Percentiles rank a stretch among this genome's conserved stretches.
Evolutionary conservation across 1,139 yeast genomes (phyloP).

Genomic region (Suhomyces maxii): DNA sequence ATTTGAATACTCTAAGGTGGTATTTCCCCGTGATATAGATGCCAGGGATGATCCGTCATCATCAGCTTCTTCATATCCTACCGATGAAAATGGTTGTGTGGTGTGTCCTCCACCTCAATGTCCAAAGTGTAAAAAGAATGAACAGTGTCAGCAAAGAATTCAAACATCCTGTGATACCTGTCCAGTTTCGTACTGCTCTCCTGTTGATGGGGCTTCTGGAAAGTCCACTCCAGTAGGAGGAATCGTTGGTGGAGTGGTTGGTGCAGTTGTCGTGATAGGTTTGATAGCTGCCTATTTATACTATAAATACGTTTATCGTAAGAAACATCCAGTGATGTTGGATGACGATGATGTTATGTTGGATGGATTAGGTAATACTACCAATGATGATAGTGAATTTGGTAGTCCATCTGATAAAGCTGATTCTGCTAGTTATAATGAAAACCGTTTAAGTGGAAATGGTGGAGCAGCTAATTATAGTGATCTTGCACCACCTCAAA

Average conservation of each 20-base stretch:
- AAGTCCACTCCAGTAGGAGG: constrained; percentile 45
- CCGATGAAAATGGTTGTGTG: constrained; percentile 44
- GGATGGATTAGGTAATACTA: constrained; percentile 10
- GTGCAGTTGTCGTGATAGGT: constrained; percentile 42
- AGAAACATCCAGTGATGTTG: constrained; percentile 18
- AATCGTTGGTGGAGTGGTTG: constrained; percentile 65
- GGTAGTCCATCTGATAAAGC: constrained; percentile 3
- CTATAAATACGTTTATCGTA: constrained; percentile 26
- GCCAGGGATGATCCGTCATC: background rate
- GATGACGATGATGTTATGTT: constrained; percentile 18
- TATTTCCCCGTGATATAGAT: background rate
- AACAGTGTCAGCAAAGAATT: constrained; percentile 51
- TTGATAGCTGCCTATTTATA: constrained; percentile 34
- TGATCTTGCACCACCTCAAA: constrained; percentile 10
- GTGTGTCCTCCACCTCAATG: constrained; percentile 48
- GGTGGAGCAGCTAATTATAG: constrained; percentile 7
- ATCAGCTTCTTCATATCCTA: constrained; percentile 12
- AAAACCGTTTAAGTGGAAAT: constrained; percentile 6
- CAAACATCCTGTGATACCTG: constrained; percentile 56
- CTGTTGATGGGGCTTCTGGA: constrained; percentile 11
- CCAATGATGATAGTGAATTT: constrained; percentile 14
- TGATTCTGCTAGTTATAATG: constrained; percentile 2
- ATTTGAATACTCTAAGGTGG: background rate
- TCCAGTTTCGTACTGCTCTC: constrained; percentile 54
- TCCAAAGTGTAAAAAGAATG: constrained; percentile 54